Base-by-base conservation (phyloP, 352 stramenopile species). In the Pythium dissotocum region DNA sequence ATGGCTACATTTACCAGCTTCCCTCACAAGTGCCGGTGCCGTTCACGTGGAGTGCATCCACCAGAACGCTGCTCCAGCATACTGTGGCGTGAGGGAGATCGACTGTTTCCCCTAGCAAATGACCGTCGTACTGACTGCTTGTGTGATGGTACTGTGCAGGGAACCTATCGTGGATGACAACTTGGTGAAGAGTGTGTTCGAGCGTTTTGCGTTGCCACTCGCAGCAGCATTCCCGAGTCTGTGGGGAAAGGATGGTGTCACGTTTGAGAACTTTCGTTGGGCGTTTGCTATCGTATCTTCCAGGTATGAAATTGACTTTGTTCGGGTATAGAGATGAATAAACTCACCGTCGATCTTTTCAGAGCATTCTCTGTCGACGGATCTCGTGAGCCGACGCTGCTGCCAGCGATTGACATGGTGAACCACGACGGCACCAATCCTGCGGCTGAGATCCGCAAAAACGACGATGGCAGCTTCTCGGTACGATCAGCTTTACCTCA, bases 341-440 rank as follows among this genome's bases (percentile, higher is more conserved):
- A 7, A 65, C 32, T 57, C 24, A 52, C 18, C 58, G 51, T 12
- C 24, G 12, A 26, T 18, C 32, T 53, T 6, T 54, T 40, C 26
- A 90, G 79, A 55, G 84, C 84, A 10, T 76, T 76, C 49, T 58
- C 60, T 0, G 36, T 71, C 32, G 44, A 55, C 18, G 64, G 58
- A 21, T 24, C 59, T 10, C 55, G 68, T 21, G 82, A 90, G 46
- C 82, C 82, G 44, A 90, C 82, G 42, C 57, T 93, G 12, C 69
- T 93, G 24, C 84, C 84, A 2, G 82, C 90, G 14, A 93, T 93
- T 61, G 82, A 93, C 61, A 93, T 93, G 84, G 84, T 80, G 28
- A 93, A 93, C 72, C 82, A 93, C 59, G 72, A 80, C 10, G 67
- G 67, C 13, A 61, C 63, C 6, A 68, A 77, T 14, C 79, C 82